Evolutionary conservation across 2,329 filamentous ascomycete species (phyloP).

Genomic region (Pseudocercospora fijiensis): DNA sequence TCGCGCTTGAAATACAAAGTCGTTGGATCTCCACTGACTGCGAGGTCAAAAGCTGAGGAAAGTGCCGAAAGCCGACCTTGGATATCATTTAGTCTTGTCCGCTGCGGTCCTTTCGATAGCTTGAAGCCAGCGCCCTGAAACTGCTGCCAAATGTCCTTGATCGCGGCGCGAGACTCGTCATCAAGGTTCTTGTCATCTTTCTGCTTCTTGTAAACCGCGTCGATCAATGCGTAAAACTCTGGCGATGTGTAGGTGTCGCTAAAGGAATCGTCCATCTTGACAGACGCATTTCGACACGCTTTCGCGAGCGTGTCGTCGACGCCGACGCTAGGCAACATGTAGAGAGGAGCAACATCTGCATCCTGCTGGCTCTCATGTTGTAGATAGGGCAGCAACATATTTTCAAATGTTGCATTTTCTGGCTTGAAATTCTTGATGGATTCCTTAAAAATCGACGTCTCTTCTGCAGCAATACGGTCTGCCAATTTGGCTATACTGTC

Average conservation of each 20-base stretch:
- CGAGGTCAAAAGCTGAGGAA: constrained; percentile 70
- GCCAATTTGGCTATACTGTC: constrained; percentile 65
- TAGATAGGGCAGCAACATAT: constrained; percentile 63
- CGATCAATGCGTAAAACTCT: constrained; percentile 65
- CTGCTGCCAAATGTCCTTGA: constrained; percentile 71
- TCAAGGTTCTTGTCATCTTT: constrained; percentile 55
- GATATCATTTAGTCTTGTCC: constrained; percentile 78
- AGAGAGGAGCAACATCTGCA: constrained; percentile 51
- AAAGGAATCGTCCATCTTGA: constrained; percentile 59
- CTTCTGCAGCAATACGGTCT: constrained; percentile 58
- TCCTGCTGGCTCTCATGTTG: constrained; percentile 54
- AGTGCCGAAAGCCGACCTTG: constrained; percentile 72
- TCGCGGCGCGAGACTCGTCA: constrained; percentile 63
- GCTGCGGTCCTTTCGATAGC: constrained; percentile 63
- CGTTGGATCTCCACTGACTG: constrained; percentile 75
- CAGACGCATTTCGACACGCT: constrained; percentile 46
- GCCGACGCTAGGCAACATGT: constrained; percentile 49
- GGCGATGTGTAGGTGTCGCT: constrained; percentile 76
- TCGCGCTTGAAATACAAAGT: constrained; percentile 71
- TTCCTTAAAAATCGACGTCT: constrained; percentile 62
- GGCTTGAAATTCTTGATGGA: constrained; percentile 61
- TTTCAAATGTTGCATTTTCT: constrained; percentile 56
- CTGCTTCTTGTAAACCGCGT: constrained; percentile 48
- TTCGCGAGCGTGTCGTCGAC: constrained; percentile 46
- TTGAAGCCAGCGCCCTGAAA: constrained; percentile 73